Evolutionary conservation across 2,329 filamentous ascomycete genomes (phyloP), one percentile per base, ranked within the genome.

Genomic region (Venturia aucupariae): DNA sequence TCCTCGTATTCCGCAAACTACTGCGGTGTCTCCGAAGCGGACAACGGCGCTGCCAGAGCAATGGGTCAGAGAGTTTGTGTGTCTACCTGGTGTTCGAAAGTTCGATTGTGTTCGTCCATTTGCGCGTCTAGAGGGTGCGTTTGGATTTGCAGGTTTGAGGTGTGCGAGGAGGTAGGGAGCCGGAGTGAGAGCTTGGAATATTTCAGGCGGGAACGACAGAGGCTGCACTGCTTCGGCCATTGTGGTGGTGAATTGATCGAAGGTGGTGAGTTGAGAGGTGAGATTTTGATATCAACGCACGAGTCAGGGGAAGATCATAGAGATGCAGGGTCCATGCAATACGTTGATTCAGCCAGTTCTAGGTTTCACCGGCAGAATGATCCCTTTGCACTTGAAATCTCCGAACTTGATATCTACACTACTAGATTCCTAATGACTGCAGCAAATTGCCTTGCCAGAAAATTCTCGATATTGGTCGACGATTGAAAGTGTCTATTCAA

Each of bases 21-120:
- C 90, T 0, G 91, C 92, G 0, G 93, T 97, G 75, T 95, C 90
- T 59, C 94, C 94, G 62, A 90, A 81, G 42, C 94, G 86, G 61
- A 97, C 89, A 0, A 97, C 88, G 0, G 93, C 89, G 70, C 90
- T 95, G 62, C 94, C 94, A 73, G 96, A 88, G 64, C 91, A 89
- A 75, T 99, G 92, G 0, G 91, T 90, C 61, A 99, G 80, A 27
- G 90, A 94, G 32, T 90, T 89, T 0, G 86, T 86, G 75, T 97
- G 94, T 70, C 94, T 81, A 41, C 86, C 86, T n/a, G 89, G 86
- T 27, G 81, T 75, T 55, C 94, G 87, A 65, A 87, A 85, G 70
- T 92, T 83, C 38, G 83, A 79, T 7, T 90, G 84, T 2, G 81
- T 76, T 68, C 94, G 90, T 67, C 90, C 90, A 75, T 95, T 97